Percentiles rank a stretch among this genome's conserved stretches.
Evolutionary conservation across 371 early-diverging fungal genomes (phyloP).

Genomic region (Saksenaea oblongispora): DNA sequence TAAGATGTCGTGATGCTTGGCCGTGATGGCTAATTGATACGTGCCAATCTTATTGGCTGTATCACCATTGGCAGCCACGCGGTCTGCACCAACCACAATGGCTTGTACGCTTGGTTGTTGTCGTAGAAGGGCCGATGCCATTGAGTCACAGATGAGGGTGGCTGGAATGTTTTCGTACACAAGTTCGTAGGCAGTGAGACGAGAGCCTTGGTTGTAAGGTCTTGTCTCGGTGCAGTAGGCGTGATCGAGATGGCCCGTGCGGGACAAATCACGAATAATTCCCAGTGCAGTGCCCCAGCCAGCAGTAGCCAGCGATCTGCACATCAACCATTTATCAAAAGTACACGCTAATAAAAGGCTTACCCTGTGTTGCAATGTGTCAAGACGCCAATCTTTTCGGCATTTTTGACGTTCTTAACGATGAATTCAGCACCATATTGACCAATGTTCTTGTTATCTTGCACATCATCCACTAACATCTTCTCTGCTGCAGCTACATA

Average conservation of each 20-base stretch:
- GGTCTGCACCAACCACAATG: slow-evolving; percentile 95
- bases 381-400: slow-evolving; percentile 64
- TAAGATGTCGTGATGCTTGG: slow-evolving; percentile 79
- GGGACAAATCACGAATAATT: slow-evolving; percentile 82
- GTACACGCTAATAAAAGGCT: slow-evolving; percentile 9
- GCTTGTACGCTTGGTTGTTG: slow-evolving; percentile 65
- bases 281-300: slow-evolving; percentile 90
- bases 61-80: slow-evolving; percentile 95
- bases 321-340: background rate
- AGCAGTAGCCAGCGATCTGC: slow-evolving; percentile 77
- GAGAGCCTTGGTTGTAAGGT: slow-evolving; percentile 96
- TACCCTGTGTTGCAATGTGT: slow-evolving; percentile 97
- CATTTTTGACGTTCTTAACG: slow-evolving; percentile 36
- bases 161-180: slow-evolving; percentile 90
- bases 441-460: slow-evolving; percentile 91
- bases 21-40: slow-evolving; percentile 92
- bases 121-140: slow-evolving; percentile 83
- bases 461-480: slow-evolving; percentile 86
- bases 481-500: slow-evolving; percentile 78
- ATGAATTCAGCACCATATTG: slow-evolving; percentile 74
- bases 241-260: slow-evolving; percentile 60
- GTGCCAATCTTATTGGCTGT: slow-evolving; percentile 99
- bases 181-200: slow-evolving; percentile 94
- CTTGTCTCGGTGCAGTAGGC: slow-evolving; percentile 96
- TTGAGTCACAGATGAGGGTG: slow-evolving; percentile 89